Percentiles rank a stretch among this genome's conserved stretches.
Evolutionary conservation across 192 early-diverging fungal species (phyloP).

Genomic region (Paraglomus brasilianum): DNA sequence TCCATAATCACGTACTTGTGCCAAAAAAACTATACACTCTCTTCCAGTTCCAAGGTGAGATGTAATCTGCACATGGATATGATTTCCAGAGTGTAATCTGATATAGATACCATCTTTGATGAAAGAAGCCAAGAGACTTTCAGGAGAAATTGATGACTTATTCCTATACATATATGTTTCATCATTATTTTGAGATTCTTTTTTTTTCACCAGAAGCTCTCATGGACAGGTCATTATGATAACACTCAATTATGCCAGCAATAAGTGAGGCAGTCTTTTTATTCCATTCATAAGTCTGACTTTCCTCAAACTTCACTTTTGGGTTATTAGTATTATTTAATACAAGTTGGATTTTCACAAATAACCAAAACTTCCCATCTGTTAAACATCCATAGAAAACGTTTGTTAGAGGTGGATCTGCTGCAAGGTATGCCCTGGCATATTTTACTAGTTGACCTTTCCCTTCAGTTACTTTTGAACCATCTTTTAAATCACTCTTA

Average conservation of each 20-base stretch:
- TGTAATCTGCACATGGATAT: constrained; percentile 23
- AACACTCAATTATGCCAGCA: not conserved
- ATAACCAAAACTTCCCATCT: constrained; percentile 17
- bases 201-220: constrained; percentile 21
- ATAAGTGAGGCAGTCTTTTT: not conserved
- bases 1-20: constrained; percentile 25
- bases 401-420: not conserved
- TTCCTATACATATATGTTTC: constrained; percentile 16
- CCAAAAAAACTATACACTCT: constrained; percentile 28
- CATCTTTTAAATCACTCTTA: constrained; percentile 11
- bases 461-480: constrained; percentile 1
- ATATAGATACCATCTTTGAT: constrained; percentile 15
- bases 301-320: constrained; percentile 22
- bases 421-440: constrained; percentile 27
- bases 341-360: constrained; percentile 10
- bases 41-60: constrained; percentile 15
- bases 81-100: constrained; percentile 28
- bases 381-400: constrained; percentile 27
- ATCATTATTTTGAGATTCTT: constrained; percentile 26
- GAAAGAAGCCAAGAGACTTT: constrained; percentile 31
- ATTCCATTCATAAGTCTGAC: constrained; percentile 9
- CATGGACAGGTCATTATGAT: not conserved
- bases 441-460: constrained; percentile 27
- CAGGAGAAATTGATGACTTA: constrained; percentile 23
- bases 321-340: not conserved